Conservation (phyloP, 495 filamentous ascomycete genomes). For the Oleoguttula mirabilis region DNA sequence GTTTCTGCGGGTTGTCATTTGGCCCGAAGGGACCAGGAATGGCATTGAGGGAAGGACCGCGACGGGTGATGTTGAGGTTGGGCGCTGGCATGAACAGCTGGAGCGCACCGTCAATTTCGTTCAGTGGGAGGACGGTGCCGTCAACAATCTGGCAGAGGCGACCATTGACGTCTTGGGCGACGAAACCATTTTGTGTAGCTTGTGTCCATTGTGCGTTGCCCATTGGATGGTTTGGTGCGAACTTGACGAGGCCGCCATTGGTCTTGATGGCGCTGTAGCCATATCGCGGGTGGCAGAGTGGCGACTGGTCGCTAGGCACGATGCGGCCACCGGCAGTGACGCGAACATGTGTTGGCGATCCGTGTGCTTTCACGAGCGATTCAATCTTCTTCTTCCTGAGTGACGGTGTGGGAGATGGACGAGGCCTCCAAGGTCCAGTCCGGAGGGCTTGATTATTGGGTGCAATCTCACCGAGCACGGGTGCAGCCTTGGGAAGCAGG, state of each 20-base stretch:
- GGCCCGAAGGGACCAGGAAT: not conserved
- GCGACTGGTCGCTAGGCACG: constrained; percentile 38
- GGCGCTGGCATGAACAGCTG: constrained; percentile 21
- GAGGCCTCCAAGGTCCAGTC: not conserved
- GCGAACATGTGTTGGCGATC: constrained; percentile 47
- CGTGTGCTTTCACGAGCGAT: constrained; percentile 43
- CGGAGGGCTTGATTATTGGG: constrained; percentile 9
- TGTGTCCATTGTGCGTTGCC: constrained; percentile 21
- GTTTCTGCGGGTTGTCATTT: not conserved
- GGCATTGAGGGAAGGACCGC: not conserved
- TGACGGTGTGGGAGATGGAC: constrained; percentile 29
- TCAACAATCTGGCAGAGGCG: constrained; percentile 21
- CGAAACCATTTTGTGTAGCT: constrained; percentile 21
- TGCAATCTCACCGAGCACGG: constrained; percentile 17
- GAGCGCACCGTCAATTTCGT: constrained; percentile 15
- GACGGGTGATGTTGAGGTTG: constrained; percentile 15
- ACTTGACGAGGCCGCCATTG: constrained; percentile 20
- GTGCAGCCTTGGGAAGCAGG: not conserved
- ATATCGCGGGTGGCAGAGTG: constrained; percentile 26
- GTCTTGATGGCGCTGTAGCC: constrained; percentile 18
- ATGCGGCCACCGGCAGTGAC: constrained; percentile 56
- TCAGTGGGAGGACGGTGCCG: constrained; percentile 18
- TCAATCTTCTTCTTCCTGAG: constrained; percentile 31
- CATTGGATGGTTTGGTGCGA: constrained; percentile 19
- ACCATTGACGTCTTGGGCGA: constrained; percentile 20